Conservation (phyloP, 2,329 filamentous ascomycete genomes). For the Hyphodiscus sp. region DNA sequence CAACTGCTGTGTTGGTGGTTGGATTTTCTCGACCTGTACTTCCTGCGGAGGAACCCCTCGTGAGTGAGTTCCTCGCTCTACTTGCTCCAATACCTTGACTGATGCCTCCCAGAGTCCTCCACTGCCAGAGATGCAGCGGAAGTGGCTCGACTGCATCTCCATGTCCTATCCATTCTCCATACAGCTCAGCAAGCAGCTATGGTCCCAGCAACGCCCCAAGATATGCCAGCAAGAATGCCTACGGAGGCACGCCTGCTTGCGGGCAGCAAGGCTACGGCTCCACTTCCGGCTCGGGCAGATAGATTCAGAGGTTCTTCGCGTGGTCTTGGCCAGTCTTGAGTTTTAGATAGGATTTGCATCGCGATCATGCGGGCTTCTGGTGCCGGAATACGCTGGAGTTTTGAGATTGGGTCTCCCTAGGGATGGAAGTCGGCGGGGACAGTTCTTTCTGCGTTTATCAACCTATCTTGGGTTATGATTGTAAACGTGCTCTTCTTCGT, state of each 20-base stretch:
- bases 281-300: not conserved
- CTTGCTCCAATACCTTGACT: not conserved
- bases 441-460: not conserved
- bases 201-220: not conserved
- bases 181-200: not conserved
- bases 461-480: not conserved
- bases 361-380: not conserved
- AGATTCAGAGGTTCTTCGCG: not conserved
- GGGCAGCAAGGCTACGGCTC: not conserved
- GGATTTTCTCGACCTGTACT: not conserved
- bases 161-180: not conserved
- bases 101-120: not conserved
- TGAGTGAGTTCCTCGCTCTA: not conserved
- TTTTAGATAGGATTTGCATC: not conserved
- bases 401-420: not conserved
- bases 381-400: not conserved
- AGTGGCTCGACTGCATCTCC: not conserved
- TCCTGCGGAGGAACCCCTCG: conserved; percentile 1
- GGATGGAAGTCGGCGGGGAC: not conserved
- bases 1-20: not conserved
- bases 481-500: not conserved
- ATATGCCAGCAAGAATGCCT: not conserved
- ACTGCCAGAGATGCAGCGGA: not conserved
- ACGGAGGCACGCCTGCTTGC: not conserved
- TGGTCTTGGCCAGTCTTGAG: not conserved